These are phyloP conservation scores for Candida glaebosa DNA, from an alignment of 805 yeast species.

Conservation along the genomic window DNA sequence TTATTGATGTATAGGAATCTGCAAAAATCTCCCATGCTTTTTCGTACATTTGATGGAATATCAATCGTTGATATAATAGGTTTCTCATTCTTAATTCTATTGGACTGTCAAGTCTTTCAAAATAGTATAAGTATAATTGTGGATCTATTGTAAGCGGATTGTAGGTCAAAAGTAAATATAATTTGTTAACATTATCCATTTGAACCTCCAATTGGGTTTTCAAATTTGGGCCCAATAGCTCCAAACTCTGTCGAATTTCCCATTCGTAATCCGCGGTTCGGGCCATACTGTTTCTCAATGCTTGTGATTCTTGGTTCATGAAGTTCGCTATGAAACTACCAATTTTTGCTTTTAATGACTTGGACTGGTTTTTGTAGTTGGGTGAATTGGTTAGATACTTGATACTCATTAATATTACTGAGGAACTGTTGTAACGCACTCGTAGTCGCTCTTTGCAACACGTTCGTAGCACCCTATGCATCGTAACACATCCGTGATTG, in stretches of 20 bases:
- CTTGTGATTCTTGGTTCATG: slow-evolving; percentile 3
- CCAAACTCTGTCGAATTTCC: slow-evolving; percentile 3
- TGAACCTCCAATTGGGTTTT: slow-evolving; percentile 16
- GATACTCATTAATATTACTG: background rate
- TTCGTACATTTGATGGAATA: slow-evolving; percentile 29
- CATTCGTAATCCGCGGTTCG: background rate
- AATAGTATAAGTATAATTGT: slow-evolving; percentile 18
- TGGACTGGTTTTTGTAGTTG: background rate
- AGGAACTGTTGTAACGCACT: background rate
- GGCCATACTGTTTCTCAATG: background rate
- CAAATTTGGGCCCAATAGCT: slow-evolving; percentile 12
- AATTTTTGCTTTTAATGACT: slow-evolving; percentile 1
- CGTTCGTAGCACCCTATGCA: background rate
- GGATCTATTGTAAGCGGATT: slow-evolving; percentile 33
- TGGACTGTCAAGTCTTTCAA: slow-evolving; percentile 13
- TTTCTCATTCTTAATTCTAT: slow-evolving; percentile 17
- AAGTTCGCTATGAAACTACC: slow-evolving; percentile 2
- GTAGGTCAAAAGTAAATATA: slow-evolving; percentile 26
- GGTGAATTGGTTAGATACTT: background rate
- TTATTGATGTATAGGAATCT: slow-evolving; percentile 23
- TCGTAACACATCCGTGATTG: background rate
- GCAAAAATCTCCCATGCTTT: slow-evolving; percentile 29
- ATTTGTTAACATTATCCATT: slow-evolving; percentile 27
- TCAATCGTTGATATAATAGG: slow-evolving; percentile 24
- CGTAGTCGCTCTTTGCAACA: background rate